phyloP scores from a whole-genome alignment of 2,329 filamentous ascomycete species.

The Tolypocladium cylindrosporum region DNA sequence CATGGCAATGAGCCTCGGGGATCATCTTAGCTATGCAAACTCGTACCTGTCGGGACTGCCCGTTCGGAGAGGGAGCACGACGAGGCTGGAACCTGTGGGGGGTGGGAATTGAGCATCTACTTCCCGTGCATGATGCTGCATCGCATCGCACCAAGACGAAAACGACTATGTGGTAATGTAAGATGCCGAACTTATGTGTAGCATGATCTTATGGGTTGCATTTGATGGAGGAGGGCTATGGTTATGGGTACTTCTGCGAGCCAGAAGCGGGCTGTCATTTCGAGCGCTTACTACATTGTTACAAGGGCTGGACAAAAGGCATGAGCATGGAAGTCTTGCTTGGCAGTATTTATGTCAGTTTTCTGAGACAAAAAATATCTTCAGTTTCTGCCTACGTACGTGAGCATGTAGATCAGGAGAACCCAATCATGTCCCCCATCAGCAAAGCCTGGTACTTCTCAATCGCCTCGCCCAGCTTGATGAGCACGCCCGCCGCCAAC shows the following conservation, averaged over 20 bases:
- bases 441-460: slow-evolving; percentile 71
- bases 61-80: slow-evolving; percentile 21
- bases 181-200: background rate
- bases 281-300: background rate
- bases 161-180: background rate
- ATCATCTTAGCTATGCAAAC: slow-evolving; percentile 37
- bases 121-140: background rate
- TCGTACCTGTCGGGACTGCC: slow-evolving; percentile 32
- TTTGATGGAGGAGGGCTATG: background rate
- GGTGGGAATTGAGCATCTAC: slow-evolving; percentile 1
- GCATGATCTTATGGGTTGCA: background rate
- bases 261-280: background rate
- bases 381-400: background rate
- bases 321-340: background rate
- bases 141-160: background rate
- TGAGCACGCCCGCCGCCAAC: slow-evolving; percentile 65
- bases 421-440: slow-evolving; percentile 56
- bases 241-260: background rate
- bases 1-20: slow-evolving; percentile 37
- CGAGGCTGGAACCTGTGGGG: slow-evolving; percentile 9
- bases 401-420: slow-evolving; percentile 5
- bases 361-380: background rate
- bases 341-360: background rate
- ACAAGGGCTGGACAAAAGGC: background rate
- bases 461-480: slow-evolving; percentile 71